These are phyloP conservation scores for Zygnema circumcarinatum DNA, from an alignment of 139 green algal species.

Conservation along the genomic window DNA sequence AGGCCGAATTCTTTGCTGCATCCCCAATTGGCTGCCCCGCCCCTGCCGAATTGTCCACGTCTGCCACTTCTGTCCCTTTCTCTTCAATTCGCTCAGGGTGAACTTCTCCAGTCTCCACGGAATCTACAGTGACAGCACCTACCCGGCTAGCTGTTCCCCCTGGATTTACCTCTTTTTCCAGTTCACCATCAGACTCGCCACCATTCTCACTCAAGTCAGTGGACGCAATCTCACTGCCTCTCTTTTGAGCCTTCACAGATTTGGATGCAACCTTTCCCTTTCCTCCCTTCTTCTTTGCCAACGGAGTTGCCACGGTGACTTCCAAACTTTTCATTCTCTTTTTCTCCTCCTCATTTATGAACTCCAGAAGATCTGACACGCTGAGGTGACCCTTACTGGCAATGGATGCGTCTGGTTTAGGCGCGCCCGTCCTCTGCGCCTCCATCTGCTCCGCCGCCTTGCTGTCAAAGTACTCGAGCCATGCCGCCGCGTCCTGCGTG, in stretches of 20 bases:
- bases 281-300: conserved; percentile 24
- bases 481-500: conserved; percentile 64
- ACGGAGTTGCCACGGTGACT: not conserved
- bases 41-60: too few relatives aligned
- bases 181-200: too few relatives aligned
- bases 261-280: not conserved
- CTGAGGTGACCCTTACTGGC: conserved; percentile 58
- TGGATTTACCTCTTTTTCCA: too few relatives aligned
- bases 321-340: not conserved
- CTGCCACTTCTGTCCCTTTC: too few relatives aligned
- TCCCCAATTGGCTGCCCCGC: too few relatives aligned
- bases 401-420: conserved; percentile 51
- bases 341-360: conserved; percentile 55
- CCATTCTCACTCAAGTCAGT: too few relatives aligned
- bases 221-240: too few relatives aligned
- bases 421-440: conserved; percentile 34
- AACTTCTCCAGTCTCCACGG: too few relatives aligned
- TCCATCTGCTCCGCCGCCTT: conserved; percentile 65
- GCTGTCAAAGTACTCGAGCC: conserved; percentile 68
- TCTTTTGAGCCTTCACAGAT: not conserved
- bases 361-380: conserved; percentile 55
- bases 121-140: too few relatives aligned
- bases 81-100: too few relatives aligned
- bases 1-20: too few relatives aligned
- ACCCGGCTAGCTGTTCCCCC: too few relatives aligned